Conservation (phyloP, 345 rosid genomes). For the Brassica rapa region DNA sequence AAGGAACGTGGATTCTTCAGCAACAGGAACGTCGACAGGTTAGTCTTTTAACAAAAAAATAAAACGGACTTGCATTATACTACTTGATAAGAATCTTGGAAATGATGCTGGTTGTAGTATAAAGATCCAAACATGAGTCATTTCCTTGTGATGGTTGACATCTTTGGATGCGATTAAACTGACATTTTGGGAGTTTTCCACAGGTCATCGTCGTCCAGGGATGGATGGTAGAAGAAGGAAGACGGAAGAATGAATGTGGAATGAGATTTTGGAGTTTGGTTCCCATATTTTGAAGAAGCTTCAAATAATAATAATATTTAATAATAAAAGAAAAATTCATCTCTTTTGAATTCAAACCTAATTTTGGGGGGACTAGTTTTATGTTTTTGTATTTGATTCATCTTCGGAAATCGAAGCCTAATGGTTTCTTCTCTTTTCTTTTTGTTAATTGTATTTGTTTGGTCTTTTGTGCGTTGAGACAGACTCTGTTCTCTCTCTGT, state of each 20-base stretch:
- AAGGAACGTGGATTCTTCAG: conserved; percentile 81
- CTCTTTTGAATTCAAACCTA: conserved; percentile 17
- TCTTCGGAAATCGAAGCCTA: conserved; percentile 30
- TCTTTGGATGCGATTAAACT: conserved; percentile 4
- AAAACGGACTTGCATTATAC: conserved; percentile 1
- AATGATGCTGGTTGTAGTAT: neutral
- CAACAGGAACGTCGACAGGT: conserved; percentile 76
- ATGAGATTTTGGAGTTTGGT: conserved; percentile 31
- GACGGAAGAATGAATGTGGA: neutral
- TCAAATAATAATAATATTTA: conserved; percentile 17
- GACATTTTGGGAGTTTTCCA: neutral
- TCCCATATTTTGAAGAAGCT: conserved; percentile 38
- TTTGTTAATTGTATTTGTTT: neutral
- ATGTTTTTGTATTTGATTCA: conserved; percentile 5
- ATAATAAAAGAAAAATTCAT: conserved; percentile 26
- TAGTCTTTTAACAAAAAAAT: conserved; percentile 28
- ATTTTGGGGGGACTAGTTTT: conserved; percentile 13
- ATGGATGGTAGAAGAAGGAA: conserved; percentile 28
- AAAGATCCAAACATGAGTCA: conserved; percentile 16
- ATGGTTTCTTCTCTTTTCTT: conserved; percentile 15
- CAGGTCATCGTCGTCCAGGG: conserved; percentile 36
- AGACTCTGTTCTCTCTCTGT: conserved; percentile 12
- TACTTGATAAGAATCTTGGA: neutral
- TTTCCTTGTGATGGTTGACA: conserved; percentile 8
- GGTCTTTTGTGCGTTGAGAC: conserved; percentile 26